These are phyloP conservation scores for Lepraria neglecta DNA, from an alignment of 495 filamentous ascomycete genomes.

Conservation along the genomic window DNA sequence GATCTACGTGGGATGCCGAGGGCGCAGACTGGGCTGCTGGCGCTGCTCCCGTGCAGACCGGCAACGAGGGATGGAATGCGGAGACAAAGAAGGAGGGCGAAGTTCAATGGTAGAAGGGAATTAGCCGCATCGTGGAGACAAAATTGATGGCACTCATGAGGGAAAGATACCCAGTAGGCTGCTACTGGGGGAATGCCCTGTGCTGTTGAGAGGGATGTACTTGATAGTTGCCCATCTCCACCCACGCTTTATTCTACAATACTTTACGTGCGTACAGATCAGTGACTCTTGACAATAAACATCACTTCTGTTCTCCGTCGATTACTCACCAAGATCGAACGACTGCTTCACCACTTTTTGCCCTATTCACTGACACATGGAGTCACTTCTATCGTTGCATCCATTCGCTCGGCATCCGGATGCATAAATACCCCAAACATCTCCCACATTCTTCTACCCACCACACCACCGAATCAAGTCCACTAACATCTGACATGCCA, in stretches of 20 bases:
- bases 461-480: too few relatives aligned
- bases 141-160: constrained; percentile 81
- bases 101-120: constrained; percentile 57
- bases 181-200: constrained; percentile 89
- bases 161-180: constrained; percentile 82
- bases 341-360: neutral
- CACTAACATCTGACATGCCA: too few relatives aligned
- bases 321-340: neutral
- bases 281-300: neutral
- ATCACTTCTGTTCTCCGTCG: neutral
- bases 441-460: too few relatives aligned
- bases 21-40: constrained; percentile 67
- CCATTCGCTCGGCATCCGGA: neutral
- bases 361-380: neutral
- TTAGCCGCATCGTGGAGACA: constrained; percentile 31
- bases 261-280: neutral
- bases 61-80: constrained; percentile 62
- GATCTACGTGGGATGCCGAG: constrained; percentile 72
- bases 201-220: constrained; percentile 57
- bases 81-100: constrained; percentile 48
- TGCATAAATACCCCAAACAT: too few relatives aligned
- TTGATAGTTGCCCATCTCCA: constrained; percentile 49
- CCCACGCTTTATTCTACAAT: neutral
- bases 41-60: constrained; percentile 46
- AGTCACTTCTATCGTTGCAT: neutral